Evolutionary conservation across 1,139 yeast genomes (phyloP), one percentile per base, ranked within the genome.

Genomic region (Blastobotrys petasosporus): DNA sequence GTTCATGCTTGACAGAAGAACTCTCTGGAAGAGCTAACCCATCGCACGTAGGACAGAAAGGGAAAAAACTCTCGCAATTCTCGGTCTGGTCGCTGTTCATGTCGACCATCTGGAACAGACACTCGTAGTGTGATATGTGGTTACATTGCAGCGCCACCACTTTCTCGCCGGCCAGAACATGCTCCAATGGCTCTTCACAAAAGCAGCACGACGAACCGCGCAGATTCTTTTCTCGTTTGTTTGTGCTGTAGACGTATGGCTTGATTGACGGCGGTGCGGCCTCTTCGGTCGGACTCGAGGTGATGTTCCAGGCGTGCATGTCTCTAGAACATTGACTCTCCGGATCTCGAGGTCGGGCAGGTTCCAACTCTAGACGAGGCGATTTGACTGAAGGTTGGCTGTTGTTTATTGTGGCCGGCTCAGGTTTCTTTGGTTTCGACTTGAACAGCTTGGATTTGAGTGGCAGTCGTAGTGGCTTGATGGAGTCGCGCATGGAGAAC

Each of bases 1-100:
- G 38, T n/a, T 58, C 62, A 23, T 54, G 51, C 32, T 50, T 47
- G 8, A 57, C 41, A 2, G 48, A 32, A 3, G 39, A 20, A 39
- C 57, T 58, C 15, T 42, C 39, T 3, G 63, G 63, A 17, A 46
- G 47, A 3, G 59, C 60, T 4, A 51, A 40, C 9, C 47, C 52
- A 33, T 56, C 59, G 41, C 63, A 59, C 2, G 56, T 56, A 1
- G 62, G 55, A 40, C 63, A 59, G 13, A 38, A 45, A 2, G 63
- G 63, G 47, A 59, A 44, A 2, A 53, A 54, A 2, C 47, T 32
- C 6, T 44, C 42, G 11, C 37, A 43, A 12, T 51, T 49, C 16
- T 45, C 51, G 4, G 39, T 20, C 46, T n/a, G 11, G 23, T 17
- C 33, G 25, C 6, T 20, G 7, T 31, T 20, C 31, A 50, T 41